Base-by-base conservation (phyloP, 495 filamentous ascomycete genomes). In the Cryomyces antarcticus region DNA sequence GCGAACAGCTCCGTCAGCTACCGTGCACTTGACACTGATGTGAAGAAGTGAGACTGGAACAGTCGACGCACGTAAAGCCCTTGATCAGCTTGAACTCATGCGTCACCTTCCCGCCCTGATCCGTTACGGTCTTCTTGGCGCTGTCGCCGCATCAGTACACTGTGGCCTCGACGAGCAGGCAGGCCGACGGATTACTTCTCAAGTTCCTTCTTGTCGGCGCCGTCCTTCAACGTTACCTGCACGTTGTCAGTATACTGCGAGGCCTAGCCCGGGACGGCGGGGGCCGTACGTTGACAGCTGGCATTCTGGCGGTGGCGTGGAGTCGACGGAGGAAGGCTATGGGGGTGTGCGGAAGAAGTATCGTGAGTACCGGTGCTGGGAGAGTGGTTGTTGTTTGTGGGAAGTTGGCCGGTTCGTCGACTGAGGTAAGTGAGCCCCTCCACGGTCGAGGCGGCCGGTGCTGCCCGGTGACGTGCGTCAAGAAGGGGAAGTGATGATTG, bases 21-120 rank as follows among this genome's bases (percentile, higher is more conserved):
- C 39, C 3, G 24, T 29, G 11, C 6, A 2, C 9, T 44, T 10
- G 37, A 33, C 7, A 17, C 10, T 7, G 28, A 5, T 5, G 28
- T 33, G 17, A 41, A 10, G 31, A 45, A 35, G 4, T 38, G 35
- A 30, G 44, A 38, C 38, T 45, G 17, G 51, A 12, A 28, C 24
- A 43, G 13, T 28, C 24, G 27, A 55, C 80, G 53, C 74, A 95
- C 89, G 78, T 76, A 67, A 95, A 94, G 34, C 81, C 84, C 61
- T 83, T 88, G 65, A 92, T 83, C 48, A 96, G 57, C 33, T 60
- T 76, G 67, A 81, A 94, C 55, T 87, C 81, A 50, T 87, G 73
- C 41, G 61, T 72, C 62, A 95, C 86, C 54, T 68, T 71, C 46
- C 87, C 89, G 45, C 87, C 87, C 51, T 84, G 72, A 30, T 71